These are phyloP conservation scores for Tulasnella sp. DNA, from an alignment of 768 basidiomycete genomes.

Conservation along the genomic window DNA sequence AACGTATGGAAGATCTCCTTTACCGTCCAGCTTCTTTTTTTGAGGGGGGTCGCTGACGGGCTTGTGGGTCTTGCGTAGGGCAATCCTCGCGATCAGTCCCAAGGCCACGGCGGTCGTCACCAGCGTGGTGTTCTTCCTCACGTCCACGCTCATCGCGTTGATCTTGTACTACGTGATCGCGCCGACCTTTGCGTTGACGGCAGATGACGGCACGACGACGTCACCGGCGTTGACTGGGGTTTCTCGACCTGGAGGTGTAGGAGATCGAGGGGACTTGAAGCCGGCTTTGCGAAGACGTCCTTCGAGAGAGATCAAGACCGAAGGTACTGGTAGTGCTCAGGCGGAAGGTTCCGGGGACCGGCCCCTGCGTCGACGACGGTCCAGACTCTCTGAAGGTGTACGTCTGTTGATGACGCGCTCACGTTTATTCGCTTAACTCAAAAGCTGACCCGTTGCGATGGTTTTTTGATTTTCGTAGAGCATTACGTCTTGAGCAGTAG, in stretches of 20 bases:
- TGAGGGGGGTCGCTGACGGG: not conserved
- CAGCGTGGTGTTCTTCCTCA: slow-evolving; percentile 11
- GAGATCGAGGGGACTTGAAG: not conserved
- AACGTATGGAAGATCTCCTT: slow-evolving; percentile 33
- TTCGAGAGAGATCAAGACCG: not conserved
- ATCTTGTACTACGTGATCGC: slow-evolving; percentile 3
- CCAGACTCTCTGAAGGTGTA: not conserved
- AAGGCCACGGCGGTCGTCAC: not conserved
- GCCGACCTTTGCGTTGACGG: not conserved
- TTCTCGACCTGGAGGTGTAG: not conserved
- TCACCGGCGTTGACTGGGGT: not conserved
- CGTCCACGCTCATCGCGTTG: slow-evolving; percentile 1
- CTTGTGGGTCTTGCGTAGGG: slow-evolving; percentile 1
- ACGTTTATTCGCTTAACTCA: not conserved
- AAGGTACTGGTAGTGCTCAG: not conserved
- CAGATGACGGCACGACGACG: not conserved
- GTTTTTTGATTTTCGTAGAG: not conserved
- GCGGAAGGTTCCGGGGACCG: not conserved
- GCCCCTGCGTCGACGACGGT: not conserved
- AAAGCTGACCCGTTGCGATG: too few species aligned
- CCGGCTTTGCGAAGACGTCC: not conserved
- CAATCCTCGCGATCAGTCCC: not conserved
- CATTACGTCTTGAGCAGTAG: not conserved
- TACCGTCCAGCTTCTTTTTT: not conserved
- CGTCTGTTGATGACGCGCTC: not conserved